Evolutionary conservation across 768 basidiomycete genomes (phyloP), one percentile per base, ranked within the genome.

Genomic region (Rhizopogon rudus): DNA sequence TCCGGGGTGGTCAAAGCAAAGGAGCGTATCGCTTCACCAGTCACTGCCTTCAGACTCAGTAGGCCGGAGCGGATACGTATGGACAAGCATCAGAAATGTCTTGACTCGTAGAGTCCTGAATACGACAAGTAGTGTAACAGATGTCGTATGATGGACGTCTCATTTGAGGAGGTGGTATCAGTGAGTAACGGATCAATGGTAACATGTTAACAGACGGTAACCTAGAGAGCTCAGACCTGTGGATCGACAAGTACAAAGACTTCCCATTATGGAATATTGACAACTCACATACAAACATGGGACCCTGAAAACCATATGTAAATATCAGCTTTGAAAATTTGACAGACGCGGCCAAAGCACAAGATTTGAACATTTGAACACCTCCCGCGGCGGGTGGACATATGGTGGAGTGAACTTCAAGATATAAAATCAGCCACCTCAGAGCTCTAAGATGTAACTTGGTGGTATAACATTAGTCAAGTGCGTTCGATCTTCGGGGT

Each of bases 1-100:
- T 65, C 43, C 53, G 25, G 25, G 25, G 56, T 44, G 46, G 57
- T 52, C 61, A 25, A 44, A 57, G 60, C 55, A 57, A 22, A 49
- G 8, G 33, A 35, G 14, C 35, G 48, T 35, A 49, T 16, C 33
- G 48, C 48, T 49, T 37, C 48, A 37, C 14, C 22, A 45, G 33
- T 33, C 31, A 48, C 31, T 48, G 45, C 45, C 45, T 13, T 2
- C 33, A 22, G 33, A 20, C 48, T 22, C 25, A 25, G 25, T 25
- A 33, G 17, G 17, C 13, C 6, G 17, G 20, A 46, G 35, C 7
- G 17, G 8, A 12, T 7, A 20, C 17, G 31, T 8, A 48, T 7
- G 12, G n/a, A 5, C 46, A 48, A 48, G 14, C 14, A 2, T 37
- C 14, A 5, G 2, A 12, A 9, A 35, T 5, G 9, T 49, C 6